These are phyloP conservation scores for Microbotryum silenes-acaulis DNA, from an alignment of 1,284 basidiomycete genomes.

Conservation along the genomic window DNA sequence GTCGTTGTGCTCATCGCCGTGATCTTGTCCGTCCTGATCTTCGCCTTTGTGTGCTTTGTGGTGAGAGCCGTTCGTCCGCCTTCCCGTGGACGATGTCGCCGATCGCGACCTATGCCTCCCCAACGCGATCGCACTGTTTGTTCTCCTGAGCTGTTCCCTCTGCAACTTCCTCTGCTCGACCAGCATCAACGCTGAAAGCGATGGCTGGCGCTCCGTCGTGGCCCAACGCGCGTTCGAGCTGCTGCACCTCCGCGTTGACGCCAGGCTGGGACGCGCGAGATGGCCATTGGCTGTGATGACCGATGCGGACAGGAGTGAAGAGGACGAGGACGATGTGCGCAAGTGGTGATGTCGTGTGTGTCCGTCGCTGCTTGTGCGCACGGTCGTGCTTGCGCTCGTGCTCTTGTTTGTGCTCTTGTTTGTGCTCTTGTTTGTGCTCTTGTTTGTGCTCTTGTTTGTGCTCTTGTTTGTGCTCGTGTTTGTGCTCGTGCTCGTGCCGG, in stretches of 20 bases:
- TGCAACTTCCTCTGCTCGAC: neutral
- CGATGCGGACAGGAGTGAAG: neutral
- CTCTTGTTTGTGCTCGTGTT: too few relatives aligned
- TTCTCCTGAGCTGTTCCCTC: neutral
- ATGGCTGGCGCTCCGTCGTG: neutral
- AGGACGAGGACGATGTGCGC: neutral
- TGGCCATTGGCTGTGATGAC: neutral
- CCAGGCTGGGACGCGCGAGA: too few relatives aligned
- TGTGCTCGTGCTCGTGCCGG: too few relatives aligned
- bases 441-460: too few relatives aligned
- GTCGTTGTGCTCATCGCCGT: neutral
- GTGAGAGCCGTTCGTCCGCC: neutral
- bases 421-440: too few relatives aligned
- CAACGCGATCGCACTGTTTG: neutral
- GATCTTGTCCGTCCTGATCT: neutral
- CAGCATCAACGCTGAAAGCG: slow-evolving; percentile 3
- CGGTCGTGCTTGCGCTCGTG: too few relatives aligned
- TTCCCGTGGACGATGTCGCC: neutral
- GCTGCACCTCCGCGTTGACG: too few relatives aligned
- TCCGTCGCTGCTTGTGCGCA: too few relatives aligned
- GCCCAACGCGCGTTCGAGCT: neutral
- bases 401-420: too few relatives aligned
- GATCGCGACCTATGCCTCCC: neutral
- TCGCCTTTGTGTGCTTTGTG: neutral
- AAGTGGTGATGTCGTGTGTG: neutral